phyloP scores from a whole-genome alignment of 345 rosid species.

The Eucalyptus camaldulensis region DNA sequence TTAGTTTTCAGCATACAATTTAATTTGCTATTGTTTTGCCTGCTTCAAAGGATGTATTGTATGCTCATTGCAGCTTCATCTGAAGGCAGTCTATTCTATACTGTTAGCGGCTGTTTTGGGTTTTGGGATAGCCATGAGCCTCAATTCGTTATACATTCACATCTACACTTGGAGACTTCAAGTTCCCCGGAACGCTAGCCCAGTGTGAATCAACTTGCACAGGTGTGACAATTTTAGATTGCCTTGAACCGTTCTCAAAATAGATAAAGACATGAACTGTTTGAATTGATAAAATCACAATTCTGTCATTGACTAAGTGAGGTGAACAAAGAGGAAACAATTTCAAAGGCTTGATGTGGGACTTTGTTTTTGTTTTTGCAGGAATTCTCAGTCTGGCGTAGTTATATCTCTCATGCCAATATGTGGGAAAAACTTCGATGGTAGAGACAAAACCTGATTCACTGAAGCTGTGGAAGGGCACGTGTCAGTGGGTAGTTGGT shows the following conservation, averaged over 20 bases:
- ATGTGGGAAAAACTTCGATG: neutral
- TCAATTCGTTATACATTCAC: constrained; percentile 54
- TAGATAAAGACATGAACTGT: neutral
- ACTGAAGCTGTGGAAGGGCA: neutral
- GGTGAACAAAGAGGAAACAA: neutral
- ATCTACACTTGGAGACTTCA: constrained; percentile 30
- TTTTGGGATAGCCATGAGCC: constrained; percentile 68
- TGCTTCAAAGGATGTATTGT: neutral
- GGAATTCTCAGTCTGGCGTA: neutral
- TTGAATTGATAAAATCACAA: neutral
- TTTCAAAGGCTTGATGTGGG: neutral
- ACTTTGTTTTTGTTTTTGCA: neutral
- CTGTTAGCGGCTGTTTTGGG: constrained; percentile 57
- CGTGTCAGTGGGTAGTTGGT: neutral
- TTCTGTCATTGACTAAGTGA: neutral
- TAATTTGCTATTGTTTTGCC: neutral
- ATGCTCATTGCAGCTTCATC: constrained; percentile 38
- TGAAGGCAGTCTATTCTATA: constrained; percentile 50
- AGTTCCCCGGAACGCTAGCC: constrained; percentile 22
- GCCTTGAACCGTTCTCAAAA: neutral
- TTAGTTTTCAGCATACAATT: neutral
- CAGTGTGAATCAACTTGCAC: constrained; percentile 16
- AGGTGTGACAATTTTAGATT: neutral
- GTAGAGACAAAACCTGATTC: neutral
- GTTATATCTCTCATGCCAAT: neutral